These are phyloP conservation scores for Aphanomyces euteiches DNA, from an alignment of 352 stramenopile genomes.

Conservation along the genomic window DNA sequence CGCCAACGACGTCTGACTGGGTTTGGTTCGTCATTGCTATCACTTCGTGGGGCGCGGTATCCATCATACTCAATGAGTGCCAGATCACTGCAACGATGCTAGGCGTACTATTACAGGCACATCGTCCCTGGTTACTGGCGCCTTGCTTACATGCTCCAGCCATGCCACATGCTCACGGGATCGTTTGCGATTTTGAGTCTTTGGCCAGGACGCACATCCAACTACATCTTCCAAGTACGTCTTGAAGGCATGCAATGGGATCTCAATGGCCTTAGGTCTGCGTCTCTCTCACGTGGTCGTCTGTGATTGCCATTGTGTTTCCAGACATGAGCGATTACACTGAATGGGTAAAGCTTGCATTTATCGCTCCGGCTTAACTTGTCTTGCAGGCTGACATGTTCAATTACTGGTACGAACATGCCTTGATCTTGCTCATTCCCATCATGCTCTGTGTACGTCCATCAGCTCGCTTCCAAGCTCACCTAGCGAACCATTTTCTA, in stretches of 20 bases:
- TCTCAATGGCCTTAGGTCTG: slow-evolving; percentile 8
- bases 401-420: slow-evolving; percentile 30
- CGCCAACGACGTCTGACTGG: slow-evolving; percentile 16
- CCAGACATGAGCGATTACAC: slow-evolving; percentile 28
- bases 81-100: not conserved
- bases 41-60: slow-evolving; percentile 9
- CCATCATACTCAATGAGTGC: not conserved
- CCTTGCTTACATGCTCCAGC: slow-evolving; percentile 25
- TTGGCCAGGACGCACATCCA: slow-evolving; percentile 8
- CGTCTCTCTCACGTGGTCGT: slow-evolving; percentile 27
- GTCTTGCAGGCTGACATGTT: slow-evolving; percentile 20
- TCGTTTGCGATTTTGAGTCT: slow-evolving; percentile 19
- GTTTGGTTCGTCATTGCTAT: not conserved
- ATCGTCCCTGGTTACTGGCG: slow-evolving; percentile 17
- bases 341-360: not conserved
- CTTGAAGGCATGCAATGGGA: not conserved
- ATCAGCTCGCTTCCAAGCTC: not conserved
- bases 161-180: slow-evolving; percentile 22
- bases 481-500: not conserved
- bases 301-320: slow-evolving; percentile 23
- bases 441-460: slow-evolving; percentile 18
- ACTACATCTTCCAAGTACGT: slow-evolving; percentile 27
- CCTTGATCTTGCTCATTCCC: slow-evolving; percentile 19
- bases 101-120: slow-evolving; percentile 25
- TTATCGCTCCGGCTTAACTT: not conserved